phyloP scores from a whole-genome alignment of 2,329 filamentous ascomycete genomes.

The Fusarium buharicum region DNA sequence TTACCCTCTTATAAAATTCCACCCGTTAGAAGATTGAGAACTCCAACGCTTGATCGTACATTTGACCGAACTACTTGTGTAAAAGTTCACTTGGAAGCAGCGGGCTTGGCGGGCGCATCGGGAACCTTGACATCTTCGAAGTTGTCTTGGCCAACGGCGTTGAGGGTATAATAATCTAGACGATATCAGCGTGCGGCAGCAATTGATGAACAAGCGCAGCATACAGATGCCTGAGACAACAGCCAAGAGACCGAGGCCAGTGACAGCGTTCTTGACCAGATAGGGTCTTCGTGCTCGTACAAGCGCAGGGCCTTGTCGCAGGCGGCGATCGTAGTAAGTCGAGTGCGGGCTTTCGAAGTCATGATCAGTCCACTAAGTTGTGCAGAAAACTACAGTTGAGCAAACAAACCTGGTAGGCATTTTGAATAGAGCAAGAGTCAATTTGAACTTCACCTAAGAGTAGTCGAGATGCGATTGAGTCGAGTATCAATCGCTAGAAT shows the following conservation, averaged over 20 bases:
- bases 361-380: constrained; percentile 36
- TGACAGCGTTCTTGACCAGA: constrained; percentile 86
- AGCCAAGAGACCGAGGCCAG: constrained; percentile 77
- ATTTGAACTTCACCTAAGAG: not conserved
- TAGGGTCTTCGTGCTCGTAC: constrained; percentile 93
- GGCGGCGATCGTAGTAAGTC: constrained; percentile 92
- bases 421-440: not conserved
- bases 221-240: constrained; percentile 89
- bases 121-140: constrained; percentile 96
- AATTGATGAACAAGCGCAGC: constrained; percentile 53
- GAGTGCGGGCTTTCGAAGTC: constrained; percentile 56
- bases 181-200: constrained; percentile 27
- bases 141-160: constrained; percentile 92
- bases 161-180: constrained; percentile 72
- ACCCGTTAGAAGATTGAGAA: constrained; percentile 3
- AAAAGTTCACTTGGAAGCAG: constrained; percentile 49
- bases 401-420: constrained; percentile 42
- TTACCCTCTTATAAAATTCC: constrained; percentile 17
- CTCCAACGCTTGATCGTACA: constrained; percentile 19
- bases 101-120: constrained; percentile 69
- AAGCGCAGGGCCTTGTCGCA: constrained; percentile 86
- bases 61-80: not conserved
- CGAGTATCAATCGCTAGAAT: constrained; percentile 14
- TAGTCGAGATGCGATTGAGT: not conserved
- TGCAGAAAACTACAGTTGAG: not conserved